These are phyloP conservation scores for Tricholoma terreum DNA, from an alignment of 768 basidiomycete species.

Conservation along the genomic window DNA sequence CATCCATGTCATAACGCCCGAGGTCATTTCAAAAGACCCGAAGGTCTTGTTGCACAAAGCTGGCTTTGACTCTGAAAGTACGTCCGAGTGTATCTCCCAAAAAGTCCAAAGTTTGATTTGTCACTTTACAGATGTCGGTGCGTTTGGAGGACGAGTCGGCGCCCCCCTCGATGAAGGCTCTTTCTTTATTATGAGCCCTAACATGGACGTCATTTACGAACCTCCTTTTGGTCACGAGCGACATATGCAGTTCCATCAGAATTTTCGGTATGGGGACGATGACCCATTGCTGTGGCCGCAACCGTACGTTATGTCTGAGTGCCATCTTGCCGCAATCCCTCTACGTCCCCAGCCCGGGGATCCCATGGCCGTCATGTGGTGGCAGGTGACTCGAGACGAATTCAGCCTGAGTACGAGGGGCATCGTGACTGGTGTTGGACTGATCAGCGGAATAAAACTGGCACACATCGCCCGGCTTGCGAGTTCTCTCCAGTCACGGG, in stretches of 20 bases:
- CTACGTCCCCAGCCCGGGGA: too few relatives aligned
- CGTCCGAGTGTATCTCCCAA: background rate
- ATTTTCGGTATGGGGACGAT: too few relatives aligned
- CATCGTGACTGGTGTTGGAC: too few relatives aligned
- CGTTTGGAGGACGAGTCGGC: background rate
- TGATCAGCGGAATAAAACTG: too few relatives aligned
- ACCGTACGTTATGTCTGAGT: too few relatives aligned
- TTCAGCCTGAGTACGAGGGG: too few relatives aligned
- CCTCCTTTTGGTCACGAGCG: background rate
- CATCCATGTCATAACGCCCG: background rate
- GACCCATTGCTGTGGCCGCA: too few relatives aligned
- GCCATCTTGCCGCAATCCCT: too few relatives aligned
- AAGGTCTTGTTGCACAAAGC: background rate
- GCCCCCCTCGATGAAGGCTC: background rate
- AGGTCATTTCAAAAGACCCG: background rate
- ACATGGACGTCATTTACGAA: background rate
- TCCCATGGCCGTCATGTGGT: too few relatives aligned
- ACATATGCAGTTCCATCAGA: too few relatives aligned
- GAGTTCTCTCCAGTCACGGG: too few relatives aligned
- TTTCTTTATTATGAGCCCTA: background rate
- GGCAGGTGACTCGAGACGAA: constrained; percentile 3
- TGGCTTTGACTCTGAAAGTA: background rate
- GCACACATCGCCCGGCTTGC: too few relatives aligned
- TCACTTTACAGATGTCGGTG: background rate
- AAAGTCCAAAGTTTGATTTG: background rate